Evolutionary conservation across 208 protist species (phyloP), one percentile per base, ranked within the genome.

Genomic region (Wallacemonas sp.): DNA sequence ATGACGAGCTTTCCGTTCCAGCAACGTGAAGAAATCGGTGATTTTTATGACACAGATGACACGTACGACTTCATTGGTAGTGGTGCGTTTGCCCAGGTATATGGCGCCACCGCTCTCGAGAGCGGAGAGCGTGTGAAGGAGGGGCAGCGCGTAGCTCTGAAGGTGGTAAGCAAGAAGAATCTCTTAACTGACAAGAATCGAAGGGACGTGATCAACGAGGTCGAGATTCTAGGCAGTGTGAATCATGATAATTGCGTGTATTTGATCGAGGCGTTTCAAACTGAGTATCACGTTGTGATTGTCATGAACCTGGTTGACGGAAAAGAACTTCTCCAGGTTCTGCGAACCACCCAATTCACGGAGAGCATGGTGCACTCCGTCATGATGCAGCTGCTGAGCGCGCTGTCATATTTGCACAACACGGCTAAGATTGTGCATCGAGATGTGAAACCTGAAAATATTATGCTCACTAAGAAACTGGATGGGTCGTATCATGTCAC

Each of bases 401-500:
- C 81, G 4, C 75, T 97, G 1, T 62, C 66, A 27, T 95, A 97
- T 66, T 69, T 97, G 14, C 93, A 97, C 81, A 67, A 72, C 44
- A 79, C 68, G 0, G 69, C 87, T 19, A 63, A 72, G 36, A 73
- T 96, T 30, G 89, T 96, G 19, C 91, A 96, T 62, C 82, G 91
- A 11, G 91, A 96, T 62, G 76, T 96, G 2, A 96, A 96, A 62
- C 88, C 91, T 0, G 86, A 94, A 56, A 96, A 96, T 72, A 77
- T 96, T 28, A 65, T 96, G 46, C 67, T 96, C 15, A 64, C 72
- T 6, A 73, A 71, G 1, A 51, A 64, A 9, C 59, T 76, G 3
- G 45, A 46, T 34, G 62, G 58, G 68, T 24, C 78, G 21, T 74
- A 65, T 11, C 77, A 84, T 15, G 79, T 93, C 19, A 88, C 82